Base-by-base conservation (phyloP, 2,329 filamentous ascomycete genomes). In the Phoma sp. region DNA sequence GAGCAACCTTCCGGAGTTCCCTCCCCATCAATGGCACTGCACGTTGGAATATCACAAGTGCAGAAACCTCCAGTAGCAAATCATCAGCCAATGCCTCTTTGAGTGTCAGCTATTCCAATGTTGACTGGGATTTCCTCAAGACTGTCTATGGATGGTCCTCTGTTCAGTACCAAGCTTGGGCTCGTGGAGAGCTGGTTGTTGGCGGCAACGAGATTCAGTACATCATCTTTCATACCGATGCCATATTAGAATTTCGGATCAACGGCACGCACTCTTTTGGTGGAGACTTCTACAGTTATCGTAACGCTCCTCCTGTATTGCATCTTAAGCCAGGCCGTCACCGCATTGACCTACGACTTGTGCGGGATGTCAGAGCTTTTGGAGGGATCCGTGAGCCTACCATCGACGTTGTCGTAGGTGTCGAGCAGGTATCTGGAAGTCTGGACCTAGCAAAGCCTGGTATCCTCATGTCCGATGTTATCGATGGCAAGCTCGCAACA, bases 81-180 rank as follows among this genome's bases (percentile, higher is more conserved):
- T 49, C 60, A 9, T 65, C 67, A 18, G 68, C 72, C 17, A 76
- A 73, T 58, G 74, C 73, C 14, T 71, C 73, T 0, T 58, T 85
- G 33, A 73, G 67, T 42, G 64, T 86, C 21, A 64, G 65, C 20
- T 85, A 84, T 61, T 73, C 77, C 7, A 69, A 81, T 7, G 72
- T 84, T n/a, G 77, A 85, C 54, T 85, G 83, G 83, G 61, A 71
- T 14, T 80, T 79, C 40, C 69, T 85, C 34, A 80, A 81, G 57
- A 69, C 75, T 11, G 71, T 85, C 11, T 86, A 86, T 65, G 84
- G 84, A 38, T 87, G 83, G 84, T 75, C 83, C 40, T 81, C 81
- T 15, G 70, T 83, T 11, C 84, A 86, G 61, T 86, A 82, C 67
- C 84, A 86, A 64, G 81, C 79, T 7, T 87, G 84, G 84, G 76